Percentiles rank a stretch among this genome's conserved stretches.
phyloP scores from a whole-genome alignment of 371 early-diverging fungal genomes.

The Rhizopus arrhizus region DNA sequence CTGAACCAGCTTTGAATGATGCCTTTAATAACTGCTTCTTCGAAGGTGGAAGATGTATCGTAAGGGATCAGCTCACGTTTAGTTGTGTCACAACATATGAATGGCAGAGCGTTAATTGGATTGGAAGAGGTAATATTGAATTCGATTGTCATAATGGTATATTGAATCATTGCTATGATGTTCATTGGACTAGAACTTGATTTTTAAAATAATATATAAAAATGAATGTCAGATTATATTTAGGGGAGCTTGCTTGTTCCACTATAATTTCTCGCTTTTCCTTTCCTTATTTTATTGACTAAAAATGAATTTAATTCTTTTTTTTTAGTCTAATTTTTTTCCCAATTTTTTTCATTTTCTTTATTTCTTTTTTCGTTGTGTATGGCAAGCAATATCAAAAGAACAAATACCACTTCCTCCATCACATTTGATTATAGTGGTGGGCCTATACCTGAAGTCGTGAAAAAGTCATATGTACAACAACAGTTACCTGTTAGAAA shows the following conservation, averaged over 20 bases:
- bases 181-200: too few relatives aligned
- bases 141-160: too few relatives aligned
- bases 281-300: slow-evolving; percentile 1
- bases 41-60: too few relatives aligned
- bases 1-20: too few relatives aligned
- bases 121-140: too few relatives aligned
- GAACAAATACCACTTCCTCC: slow-evolving; percentile 11
- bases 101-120: too few relatives aligned
- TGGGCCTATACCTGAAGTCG: slow-evolving; percentile 38
- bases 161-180: too few relatives aligned
- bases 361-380: neutral
- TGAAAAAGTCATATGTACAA: slow-evolving; percentile 42
- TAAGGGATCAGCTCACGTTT: too few relatives aligned
- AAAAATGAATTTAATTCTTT: neutral
- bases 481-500: slow-evolving; percentile 49
- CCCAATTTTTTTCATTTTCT: neutral
- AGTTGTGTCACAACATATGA: too few relatives aligned
- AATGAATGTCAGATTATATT: neutral
- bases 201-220: too few relatives aligned
- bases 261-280: slow-evolving; percentile 2
- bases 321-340: neutral
- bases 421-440: slow-evolving; percentile 22
- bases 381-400: slow-evolving; percentile 12
- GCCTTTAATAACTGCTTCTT: too few relatives aligned
- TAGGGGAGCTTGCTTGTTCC: neutral